Evolutionary conservation across 2,329 filamentous ascomycete species (phyloP), one percentile per base, ranked within the genome.

Genomic region (Fusarium buxicola): DNA sequence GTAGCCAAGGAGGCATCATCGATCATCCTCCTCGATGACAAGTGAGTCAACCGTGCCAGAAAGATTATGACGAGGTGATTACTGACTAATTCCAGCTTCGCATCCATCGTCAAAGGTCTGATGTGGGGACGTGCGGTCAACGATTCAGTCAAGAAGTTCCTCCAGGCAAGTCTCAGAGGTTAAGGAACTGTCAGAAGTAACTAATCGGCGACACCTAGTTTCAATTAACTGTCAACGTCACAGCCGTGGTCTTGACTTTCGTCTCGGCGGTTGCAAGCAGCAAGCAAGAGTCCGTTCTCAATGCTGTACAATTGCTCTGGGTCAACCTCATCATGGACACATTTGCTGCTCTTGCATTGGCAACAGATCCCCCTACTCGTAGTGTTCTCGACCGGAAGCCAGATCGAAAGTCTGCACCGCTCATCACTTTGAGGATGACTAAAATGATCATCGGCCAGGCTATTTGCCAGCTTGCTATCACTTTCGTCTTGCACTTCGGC

Each of bases 391-490:
- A 89, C 63, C 81, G 87, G 35, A 73, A 74, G 32, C 81, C 81
- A 2, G 80, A 83, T 60, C 73, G 77, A 10, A 94, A 93, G 74
- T 89, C 85, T 50, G 89, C 89, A 3, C 85, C 90, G 2, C 79
- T 94, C 7, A 92, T 94, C 69, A 92, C 90, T 1, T 94, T 69
- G 31, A 50, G 65, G 16, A 88, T 88, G 85, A 85, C 84, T 81
- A 88, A 88, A 76, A 87, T 88, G 81, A 88, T 88, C 51, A 78
- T 83, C 32, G 86, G 86, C 2, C 86, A 89, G 68, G 80, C 84
- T 18, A 81, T 89, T 57, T 87, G 82, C 70, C 86, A 89, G 69
- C 81, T 89, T 7, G 76, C 76, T 21, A 80, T 87, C 40, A 86
- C 84, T 2, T 82, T 88, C 50, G 75, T 84, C 1, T 76, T 89